Evolutionary conservation across 352 stramenopile species (phyloP), one percentile per base, ranked within the genome.

Genomic region (Globisporangium recalcitrans): DNA sequence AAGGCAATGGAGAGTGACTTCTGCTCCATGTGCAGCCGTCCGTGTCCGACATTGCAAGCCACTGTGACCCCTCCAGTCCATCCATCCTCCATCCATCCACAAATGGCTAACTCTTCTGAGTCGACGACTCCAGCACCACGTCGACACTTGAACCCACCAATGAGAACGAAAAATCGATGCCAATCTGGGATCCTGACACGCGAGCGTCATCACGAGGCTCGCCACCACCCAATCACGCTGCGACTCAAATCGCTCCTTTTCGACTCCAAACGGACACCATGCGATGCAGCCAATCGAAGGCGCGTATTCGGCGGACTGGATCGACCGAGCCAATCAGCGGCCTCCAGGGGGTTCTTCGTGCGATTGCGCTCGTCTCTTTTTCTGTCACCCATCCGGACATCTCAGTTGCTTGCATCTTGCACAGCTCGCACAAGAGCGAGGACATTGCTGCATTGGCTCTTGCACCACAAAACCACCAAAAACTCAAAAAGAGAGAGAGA

Each of bases 21-120:
- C 13, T 42, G 34, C 34, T 19, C 4, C 11, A 42, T 40, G 34
- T 42, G 34, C 34, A 13, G 13, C 34, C 13, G 34, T 40, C 34
- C 34, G 34, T 3, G 34, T 40, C 34, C 34, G 16, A 19, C 34
- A 42, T 42, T 38, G 32, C 32, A 38, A 38, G 16, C 13, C 34
- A 42, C 19, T 16, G 34, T 13, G 13, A 13, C 34, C 34, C 34
- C n/a, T 42, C 13, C 31, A 36, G 13, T 36, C 34, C 34, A 14
- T 51, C 9, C 46, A 52, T 24, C 44, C 3, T 22, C 21, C 14
- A 27, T 34, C 31, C 6, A 29, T 6, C 46, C 31, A 22, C 26
- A 40, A 6, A 59, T 59, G 53, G 53, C 53, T 60, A 34, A 49
- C 53, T 60, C 8, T 59, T 59, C 52, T 59, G 52, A 59, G 52